Percentiles rank a stretch among this genome's conserved stretches.
These are phyloP conservation scores for Schizosaccharomyces cryophilus DNA, from an alignment of 805 yeast species.

Conservation along the genomic window DNA sequence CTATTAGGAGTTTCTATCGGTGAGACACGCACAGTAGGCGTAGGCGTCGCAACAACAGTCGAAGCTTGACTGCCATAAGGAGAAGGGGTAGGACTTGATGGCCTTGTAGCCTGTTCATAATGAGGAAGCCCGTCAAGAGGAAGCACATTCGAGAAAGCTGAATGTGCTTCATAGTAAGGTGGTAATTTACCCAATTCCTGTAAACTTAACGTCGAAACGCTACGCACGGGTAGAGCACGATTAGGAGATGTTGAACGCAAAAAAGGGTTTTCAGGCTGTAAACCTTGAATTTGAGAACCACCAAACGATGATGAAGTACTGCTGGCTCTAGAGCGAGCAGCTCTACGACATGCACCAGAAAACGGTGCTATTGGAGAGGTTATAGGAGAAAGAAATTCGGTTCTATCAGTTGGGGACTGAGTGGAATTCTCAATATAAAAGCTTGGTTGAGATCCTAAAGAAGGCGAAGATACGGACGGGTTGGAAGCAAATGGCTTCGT, in stretches of 20 bases:
- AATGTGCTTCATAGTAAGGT: neutral
- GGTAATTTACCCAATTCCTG: neutral
- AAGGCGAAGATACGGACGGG: neutral
- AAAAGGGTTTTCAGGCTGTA: neutral
- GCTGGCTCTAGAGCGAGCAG: neutral
- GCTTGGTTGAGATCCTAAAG: neutral
- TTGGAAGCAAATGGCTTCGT: neutral
- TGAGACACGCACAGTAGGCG: neutral
- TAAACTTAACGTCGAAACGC: neutral
- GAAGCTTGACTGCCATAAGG: neutral
- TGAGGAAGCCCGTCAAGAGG: constrained; percentile 1
- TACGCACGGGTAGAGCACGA: neutral
- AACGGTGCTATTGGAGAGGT: neutral
- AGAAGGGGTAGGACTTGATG: neutral
- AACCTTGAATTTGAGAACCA: neutral
- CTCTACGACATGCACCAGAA: neutral
- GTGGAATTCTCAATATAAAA: neutral
- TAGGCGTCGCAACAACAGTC: neutral
- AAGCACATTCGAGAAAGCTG: neutral
- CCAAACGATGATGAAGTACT: neutral
- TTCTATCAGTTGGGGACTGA: neutral
- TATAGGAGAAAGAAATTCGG: neutral
- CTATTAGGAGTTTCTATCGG: neutral
- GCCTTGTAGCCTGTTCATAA: neutral
- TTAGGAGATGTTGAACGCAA: neutral